Base-by-base conservation (phyloP, 202 grass and related monocot species). In the Zizania palustris region DNA sequence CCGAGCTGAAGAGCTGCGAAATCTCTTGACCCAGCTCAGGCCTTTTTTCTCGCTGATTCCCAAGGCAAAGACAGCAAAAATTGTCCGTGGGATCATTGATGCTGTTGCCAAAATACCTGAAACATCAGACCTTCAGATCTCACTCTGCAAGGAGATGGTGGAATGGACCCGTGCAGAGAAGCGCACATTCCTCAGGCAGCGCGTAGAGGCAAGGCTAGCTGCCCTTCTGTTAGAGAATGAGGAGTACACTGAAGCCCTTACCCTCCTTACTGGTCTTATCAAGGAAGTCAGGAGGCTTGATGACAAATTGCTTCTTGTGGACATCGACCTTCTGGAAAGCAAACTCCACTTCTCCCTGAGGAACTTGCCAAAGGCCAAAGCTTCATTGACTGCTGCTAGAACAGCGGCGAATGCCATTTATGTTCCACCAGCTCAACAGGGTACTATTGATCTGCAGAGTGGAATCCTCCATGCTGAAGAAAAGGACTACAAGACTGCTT, bases 41-140 rank as follows among this genome's bases (percentile, higher is more conserved):
- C 88, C 84, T 10, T 97, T 97, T 55, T 97, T 97, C 59, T 89
- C 80, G 19, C 20, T 84, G 58, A 93, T 93, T 78, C 91, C 91
- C 20, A 97, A 97, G 65, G 93, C 91, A 57, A 93, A 97, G 81
- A 97, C 93, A 37, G 93, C 93, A 6, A 97, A 97, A 77, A 97
- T 97, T 49, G 94, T 97, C 51, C 87, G 94, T 44, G 77, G 82
- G 3, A 93, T 97, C 53, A 91, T 97, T 1, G 93, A 97, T 90
- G 86, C 91, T 44, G 88, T 97, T 64, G 78, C 82, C 49, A 93
- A 97, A 68, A 93, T 97, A 76, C 86, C 91, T 60, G 88, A 49
- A 20, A 97, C 91, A 56, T 92, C 88, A 86, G 76, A 90, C 64
- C 86, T 93, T 66, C 91, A 93, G 77, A 91, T 97, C 48, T 97